Evolutionary conservation across 2,329 filamentous ascomycete genomes (phyloP).

Genomic region (Apiospora kogelbergensis): DNA sequence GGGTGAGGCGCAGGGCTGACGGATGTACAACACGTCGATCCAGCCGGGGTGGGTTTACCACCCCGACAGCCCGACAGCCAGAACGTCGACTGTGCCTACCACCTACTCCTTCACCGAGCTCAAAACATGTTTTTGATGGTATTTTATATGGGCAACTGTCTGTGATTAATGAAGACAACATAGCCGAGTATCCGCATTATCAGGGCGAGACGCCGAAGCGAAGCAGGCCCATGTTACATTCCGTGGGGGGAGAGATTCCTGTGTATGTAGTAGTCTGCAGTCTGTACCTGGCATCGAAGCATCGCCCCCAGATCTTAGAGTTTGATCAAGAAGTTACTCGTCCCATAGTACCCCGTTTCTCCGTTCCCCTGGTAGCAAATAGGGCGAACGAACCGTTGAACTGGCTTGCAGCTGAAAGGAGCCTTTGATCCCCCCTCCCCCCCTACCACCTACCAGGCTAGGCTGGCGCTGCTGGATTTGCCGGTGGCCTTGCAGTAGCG

Average conservation of each 20-base stretch:
- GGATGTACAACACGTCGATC: background rate
- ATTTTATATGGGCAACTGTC: background rate
- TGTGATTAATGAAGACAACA: background rate
- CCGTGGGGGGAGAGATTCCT: background rate
- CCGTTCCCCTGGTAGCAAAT: background rate
- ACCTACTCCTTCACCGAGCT: background rate
- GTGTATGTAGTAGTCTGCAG: background rate
- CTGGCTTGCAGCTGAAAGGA: background rate
- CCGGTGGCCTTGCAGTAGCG: background rate
- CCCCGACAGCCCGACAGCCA: background rate
- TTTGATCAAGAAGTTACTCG: background rate
- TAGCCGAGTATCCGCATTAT: background rate
- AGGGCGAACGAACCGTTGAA: background rate
- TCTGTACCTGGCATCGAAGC: background rate
- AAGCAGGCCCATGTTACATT: background rate
- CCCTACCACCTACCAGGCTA: too few species aligned
- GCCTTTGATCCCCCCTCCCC: background rate
- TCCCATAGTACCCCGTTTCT: background rate
- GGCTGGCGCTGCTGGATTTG: background rate
- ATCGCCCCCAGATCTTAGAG: background rate
- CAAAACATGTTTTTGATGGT: background rate
- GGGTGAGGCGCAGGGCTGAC: slow-evolving; percentile 1
- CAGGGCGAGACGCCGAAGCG: background rate
- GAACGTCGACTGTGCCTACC: background rate
- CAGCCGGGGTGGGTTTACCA: background rate